Base-by-base conservation (phyloP, 495 filamentous ascomycete species). In the Penicillium samsonianum region DNA sequence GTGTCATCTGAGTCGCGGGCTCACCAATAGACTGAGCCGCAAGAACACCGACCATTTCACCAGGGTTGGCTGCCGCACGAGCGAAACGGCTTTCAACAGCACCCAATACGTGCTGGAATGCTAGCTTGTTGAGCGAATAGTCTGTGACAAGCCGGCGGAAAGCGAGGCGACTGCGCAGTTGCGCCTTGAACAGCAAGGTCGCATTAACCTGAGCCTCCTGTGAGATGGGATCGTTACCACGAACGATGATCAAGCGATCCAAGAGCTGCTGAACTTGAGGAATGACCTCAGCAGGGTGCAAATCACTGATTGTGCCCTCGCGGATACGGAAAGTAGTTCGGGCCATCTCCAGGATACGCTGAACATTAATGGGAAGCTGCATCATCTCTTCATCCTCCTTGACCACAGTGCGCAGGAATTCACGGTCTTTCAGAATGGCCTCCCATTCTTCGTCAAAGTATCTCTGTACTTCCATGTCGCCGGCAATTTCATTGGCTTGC, bases 1-100 rank as follows among this genome's bases (percentile, higher is more conserved):
- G 74, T 0, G 94, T 99, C 94, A 99, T 99, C 77, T 99, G 94
- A 2, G 94, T 99, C 43, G 94, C 94, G 19, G 94, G 94, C 72
- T 99, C 94, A 79, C 94, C 94, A 72, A 99, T 98, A 25, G 92
- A 97, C 75, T 99, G 94, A 11, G 94, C 94, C 53, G 94, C 94
- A 65, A 99, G 82, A 31, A 98, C 95, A 71, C 94, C 94, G 53
- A 98, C 95, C 94, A 99, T 99, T 72, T 99, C 94, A 62, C 94
- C 94, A 31, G 94, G 90, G 59, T 84, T 87, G 35, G 95, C 94
- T 53, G 83, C 79, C 43, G 95, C 84, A 65, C 85, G 83, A 19
- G 84, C 79, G 80, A 96, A 99, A 40, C 91, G 84, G 65, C 77
- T 88, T 77, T 97, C 91, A 37, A 98, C 79, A 60, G 96, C 92